Percentiles rank a stretch among this genome's conserved stretches.
phyloP scores from a whole-genome alignment of 139 green algal species.

The Picochlorum sp. region DNA sequence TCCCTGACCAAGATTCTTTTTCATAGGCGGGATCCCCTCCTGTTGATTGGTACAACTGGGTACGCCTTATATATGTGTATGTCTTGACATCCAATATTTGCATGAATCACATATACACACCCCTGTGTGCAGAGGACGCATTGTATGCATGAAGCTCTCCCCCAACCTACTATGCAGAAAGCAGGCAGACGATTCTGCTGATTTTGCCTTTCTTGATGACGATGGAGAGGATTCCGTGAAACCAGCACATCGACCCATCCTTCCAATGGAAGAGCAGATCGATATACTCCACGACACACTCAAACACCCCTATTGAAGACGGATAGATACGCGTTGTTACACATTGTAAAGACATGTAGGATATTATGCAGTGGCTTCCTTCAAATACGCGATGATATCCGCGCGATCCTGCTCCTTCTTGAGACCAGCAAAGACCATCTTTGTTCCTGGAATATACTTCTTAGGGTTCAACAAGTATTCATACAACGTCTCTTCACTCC shows the following conservation, averaged over 20 bases:
- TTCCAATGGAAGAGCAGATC: not conserved
- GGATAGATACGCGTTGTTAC: not conserved
- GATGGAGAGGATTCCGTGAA: no score
- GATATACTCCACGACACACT: not conserved
- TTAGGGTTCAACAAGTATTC: conserved; percentile 97
- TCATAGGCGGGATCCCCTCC: conserved; percentile 74
- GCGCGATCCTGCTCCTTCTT: conserved; percentile 91
- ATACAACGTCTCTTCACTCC: conserved; percentile 84
- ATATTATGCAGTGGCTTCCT: conserved; percentile 61
- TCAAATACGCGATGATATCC: conserved; percentile 81
- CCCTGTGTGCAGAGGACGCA: no score
- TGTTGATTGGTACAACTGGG: conserved; percentile 81
- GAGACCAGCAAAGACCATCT: conserved; percentile 99
- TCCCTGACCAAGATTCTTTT: conserved; percentile 82
- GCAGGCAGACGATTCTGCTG: no score
- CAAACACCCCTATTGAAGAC: not conserved
- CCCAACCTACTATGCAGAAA: no score
- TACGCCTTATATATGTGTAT: not conserved
- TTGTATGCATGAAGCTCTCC: no score
- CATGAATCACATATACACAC: no score
- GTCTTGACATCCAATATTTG: no score
- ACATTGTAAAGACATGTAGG: not conserved
- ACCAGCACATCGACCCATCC: no score
- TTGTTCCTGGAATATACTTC: conserved; percentile 94
- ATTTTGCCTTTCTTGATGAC: no score